Evolutionary conservation across 768 basidiomycete species (phyloP).

Genomic region (Calocera viscosa): DNA sequence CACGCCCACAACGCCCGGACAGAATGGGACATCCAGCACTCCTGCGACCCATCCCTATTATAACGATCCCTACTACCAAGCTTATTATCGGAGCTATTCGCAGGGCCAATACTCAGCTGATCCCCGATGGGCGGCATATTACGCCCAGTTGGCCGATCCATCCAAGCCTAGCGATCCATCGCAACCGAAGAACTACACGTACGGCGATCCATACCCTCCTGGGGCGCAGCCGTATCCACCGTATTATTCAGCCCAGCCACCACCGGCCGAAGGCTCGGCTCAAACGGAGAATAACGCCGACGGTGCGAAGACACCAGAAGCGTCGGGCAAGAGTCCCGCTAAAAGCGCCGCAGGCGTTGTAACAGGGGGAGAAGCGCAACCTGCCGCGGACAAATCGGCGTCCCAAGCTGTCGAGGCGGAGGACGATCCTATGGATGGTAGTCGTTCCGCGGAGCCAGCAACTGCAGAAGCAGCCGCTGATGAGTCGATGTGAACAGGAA

Average conservation of each 20-base stretch:
- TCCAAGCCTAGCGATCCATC: neutral
- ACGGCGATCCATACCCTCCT: neutral
- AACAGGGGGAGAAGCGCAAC: neutral
- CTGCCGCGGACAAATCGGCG: too few relatives aligned
- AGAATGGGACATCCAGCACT: neutral
- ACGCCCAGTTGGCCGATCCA: neutral
- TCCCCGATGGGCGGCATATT: neutral
- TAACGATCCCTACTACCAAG: constrained; percentile 1
- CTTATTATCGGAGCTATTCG: neutral
- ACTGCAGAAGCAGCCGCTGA: neutral
- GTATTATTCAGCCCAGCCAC: neutral
- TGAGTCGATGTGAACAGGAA: neutral
- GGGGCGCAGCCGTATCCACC: neutral
- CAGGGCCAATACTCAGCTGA: neutral
- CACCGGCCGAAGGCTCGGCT: neutral
- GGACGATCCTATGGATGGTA: constrained; percentile 3
- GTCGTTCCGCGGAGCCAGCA: neutral
- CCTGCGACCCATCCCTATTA: neutral
- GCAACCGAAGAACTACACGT: neutral
- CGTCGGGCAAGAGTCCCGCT: neutral
- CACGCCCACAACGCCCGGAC: neutral
- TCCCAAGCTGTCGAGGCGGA: too few relatives aligned
- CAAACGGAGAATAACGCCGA: neutral
- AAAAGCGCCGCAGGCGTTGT: neutral
- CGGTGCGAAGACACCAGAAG: neutral